phyloP scores from a whole-genome alignment of 2,329 filamentous ascomycete species.

The Arthrobotrys sinensis region DNA sequence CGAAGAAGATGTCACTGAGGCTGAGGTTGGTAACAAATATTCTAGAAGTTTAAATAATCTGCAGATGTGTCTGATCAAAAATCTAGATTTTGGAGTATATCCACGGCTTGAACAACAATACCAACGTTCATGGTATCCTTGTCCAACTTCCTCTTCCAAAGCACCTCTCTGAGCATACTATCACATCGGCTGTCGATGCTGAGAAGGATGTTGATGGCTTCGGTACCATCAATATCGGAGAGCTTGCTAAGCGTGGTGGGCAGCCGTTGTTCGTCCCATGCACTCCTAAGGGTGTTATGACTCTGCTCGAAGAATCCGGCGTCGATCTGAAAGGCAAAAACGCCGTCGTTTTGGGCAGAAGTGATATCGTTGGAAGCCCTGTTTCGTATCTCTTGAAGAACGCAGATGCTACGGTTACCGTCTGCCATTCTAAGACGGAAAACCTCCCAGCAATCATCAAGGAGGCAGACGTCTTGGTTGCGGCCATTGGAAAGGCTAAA shows the following conservation, averaged over 20 bases:
- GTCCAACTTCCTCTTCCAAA: conserved; percentile 92
- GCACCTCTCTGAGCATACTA: conserved; percentile 88
- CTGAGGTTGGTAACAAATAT: conserved; percentile 71
- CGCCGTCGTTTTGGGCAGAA: conserved; percentile 92
- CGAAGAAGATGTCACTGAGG: conserved; percentile 83
- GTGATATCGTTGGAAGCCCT: conserved; percentile 96
- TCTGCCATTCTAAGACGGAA: conserved; percentile 91
- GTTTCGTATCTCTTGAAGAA: conserved; percentile 96
- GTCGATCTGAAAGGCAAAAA: conserved; percentile 90
- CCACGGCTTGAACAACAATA: conserved; percentile 85
- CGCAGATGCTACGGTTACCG: conserved; percentile 94
- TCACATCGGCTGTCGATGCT: conserved; percentile 91
- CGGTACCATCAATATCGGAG: conserved; percentile 92
- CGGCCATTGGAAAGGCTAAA: conserved; percentile 87
- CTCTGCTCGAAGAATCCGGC: conserved; percentile 85
- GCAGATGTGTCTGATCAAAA: not conserved
- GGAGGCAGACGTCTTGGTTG: conserved; percentile 88
- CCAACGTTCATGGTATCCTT: conserved; percentile 88
- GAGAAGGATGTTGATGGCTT: conserved; percentile 99
- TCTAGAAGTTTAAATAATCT: not conserved
- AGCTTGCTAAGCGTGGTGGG: conserved; percentile 95
- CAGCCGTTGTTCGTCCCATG: conserved; percentile 91
- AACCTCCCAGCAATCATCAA: conserved; percentile 82
- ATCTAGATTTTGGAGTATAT: conserved; percentile 81
- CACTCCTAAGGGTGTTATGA: conserved; percentile 98